Evolutionary conservation across 306 rosid genomes (phyloP), one percentile per base, ranked within the genome.

Genomic region (Betula pendula): DNA sequence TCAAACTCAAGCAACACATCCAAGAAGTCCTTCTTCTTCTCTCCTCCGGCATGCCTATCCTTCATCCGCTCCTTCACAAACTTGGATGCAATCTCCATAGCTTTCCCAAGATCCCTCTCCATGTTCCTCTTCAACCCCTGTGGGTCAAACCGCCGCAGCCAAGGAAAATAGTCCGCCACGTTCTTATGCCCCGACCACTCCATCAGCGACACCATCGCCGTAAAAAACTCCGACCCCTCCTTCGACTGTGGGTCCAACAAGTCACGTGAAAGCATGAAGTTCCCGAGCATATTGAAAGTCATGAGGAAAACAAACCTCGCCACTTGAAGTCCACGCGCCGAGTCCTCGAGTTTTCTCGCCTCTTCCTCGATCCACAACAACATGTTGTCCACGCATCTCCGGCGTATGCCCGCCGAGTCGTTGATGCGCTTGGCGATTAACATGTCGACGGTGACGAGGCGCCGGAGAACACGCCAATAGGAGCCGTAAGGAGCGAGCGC

Each of bases 401-500:
- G 55, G 0, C 95, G 83, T 1, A 88, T 10, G 0, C 22, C 2
- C 0, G 83, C 78, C 0, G 86, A 83, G 48, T 84, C 93, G 68
- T 82, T 84, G 42, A 92, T 81, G 75, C 95, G 86, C 72, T 84
- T 87, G 1, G n/a, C 8, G 0, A 77, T 87, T 3, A 92, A 33
- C 91, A 92, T 92, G 70, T 89, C 91, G 0, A 85, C 85, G 6
- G 89, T 85, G 47, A 89, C 80, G 0, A 92, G 83, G 27, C 89
- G 83, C 5, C 91, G 81, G 81, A 86, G 35, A 24, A 84, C 79
- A n/a, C 92, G 97, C 97, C 95, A 92, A 44, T 78, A 84, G 11
- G 91, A 4, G 45, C 95, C 95, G 42, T 89, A 92, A 22, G 92
- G 91, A 0, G 94, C 87, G 0, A 92, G 27, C 15, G 91, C 93